Evolutionary conservation across 176 grass and related monocot species (phyloP).

Genomic region (Paspalum vaginatum): DNA sequence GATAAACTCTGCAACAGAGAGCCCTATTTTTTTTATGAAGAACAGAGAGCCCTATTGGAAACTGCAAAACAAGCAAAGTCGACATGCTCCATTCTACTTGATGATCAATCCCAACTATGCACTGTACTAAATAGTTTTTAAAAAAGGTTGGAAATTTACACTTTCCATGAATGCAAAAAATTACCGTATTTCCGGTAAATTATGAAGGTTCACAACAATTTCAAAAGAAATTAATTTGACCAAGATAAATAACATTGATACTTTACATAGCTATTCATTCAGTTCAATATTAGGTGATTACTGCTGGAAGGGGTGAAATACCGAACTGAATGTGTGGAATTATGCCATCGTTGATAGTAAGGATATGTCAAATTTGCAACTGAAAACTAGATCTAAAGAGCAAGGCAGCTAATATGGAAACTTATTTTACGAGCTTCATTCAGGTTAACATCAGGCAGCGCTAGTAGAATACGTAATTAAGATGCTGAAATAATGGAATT

Average conservation of each 20-base stretch:
- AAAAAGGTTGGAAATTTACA: slow-evolving; percentile 12
- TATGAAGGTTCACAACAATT: slow-evolving; percentile 29
- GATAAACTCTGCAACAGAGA: slow-evolving; percentile 18
- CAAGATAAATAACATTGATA: slow-evolving; percentile 14
- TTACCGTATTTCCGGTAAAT: neutral
- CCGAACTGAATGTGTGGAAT: neutral
- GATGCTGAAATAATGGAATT: slow-evolving; percentile 15
- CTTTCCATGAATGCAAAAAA: slow-evolving; percentile 15
- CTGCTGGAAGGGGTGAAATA: neutral
- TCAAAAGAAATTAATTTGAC: slow-evolving; percentile 3
- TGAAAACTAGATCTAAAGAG: slow-evolving; percentile 15
- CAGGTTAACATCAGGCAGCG: slow-evolving; percentile 8
- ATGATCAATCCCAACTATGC: slow-evolving; percentile 31
- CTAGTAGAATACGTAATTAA: slow-evolving; percentile 8
- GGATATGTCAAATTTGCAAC: neutral
- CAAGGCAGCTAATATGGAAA: slow-evolving; percentile 26
- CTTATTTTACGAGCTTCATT: neutral
- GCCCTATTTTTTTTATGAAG: no score
- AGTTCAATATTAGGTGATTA: slow-evolving; percentile 27
- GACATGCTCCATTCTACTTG: slow-evolving; percentile 24
- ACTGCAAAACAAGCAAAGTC: slow-evolving; percentile 25
- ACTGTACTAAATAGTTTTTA: neutral
- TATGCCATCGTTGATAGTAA: neutral
- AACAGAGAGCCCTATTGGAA: slow-evolving; percentile 10
- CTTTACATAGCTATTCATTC: slow-evolving; percentile 11